Base-by-base conservation (phyloP, 2,329 filamentous ascomycete species). In the Hirsutella thompsonii region DNA sequence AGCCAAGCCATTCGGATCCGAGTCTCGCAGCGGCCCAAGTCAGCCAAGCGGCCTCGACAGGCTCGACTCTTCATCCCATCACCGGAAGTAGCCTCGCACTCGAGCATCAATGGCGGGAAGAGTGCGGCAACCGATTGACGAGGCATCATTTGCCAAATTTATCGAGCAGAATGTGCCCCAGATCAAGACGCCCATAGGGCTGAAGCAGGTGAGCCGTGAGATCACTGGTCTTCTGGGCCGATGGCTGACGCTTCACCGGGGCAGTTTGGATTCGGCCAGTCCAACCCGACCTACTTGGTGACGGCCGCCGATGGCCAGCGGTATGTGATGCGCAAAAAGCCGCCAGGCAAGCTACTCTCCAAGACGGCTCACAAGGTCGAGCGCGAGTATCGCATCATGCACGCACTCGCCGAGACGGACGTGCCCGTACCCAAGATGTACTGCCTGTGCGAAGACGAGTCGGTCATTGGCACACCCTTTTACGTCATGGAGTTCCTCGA, bases 401-500 rank as follows among this genome's bases (percentile, higher is more conserved):
- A 85, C 57, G 89, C 90, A 3, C 72, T 96, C 26, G 76, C 79
- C 42, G 47, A 67, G 41, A 93, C 86, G 18, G 79, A 85, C 56
- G 88, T 96, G 8, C 85, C 89, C 0, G 87, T 94, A 0, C 92
- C 92, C 4, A 81, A 75, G 58, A 77, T 86, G 10, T 82, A 87
- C 59, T 83, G 81, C 54, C 74, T 96, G 16, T 98, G 92, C 64
- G 83, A 93, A 60, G 89, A 96, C 63, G 67, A 70, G 33, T 65
- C 62, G 43, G 70, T 96, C 30, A 70, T 96, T 47, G 92, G 89
- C 42, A 96, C 89, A 8, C 76, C 88, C 5, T 98, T 96, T 62
- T 96, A 98, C 66, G 81, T 96, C 55, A 96, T 98, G 92, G 81
- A 87, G 59, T 96, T 92, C 59, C 71, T 96, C 46, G 83, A 94